Evolutionary conservation across 345 rosid genomes (phyloP).

Genomic region (Hirschfeldia incana): DNA sequence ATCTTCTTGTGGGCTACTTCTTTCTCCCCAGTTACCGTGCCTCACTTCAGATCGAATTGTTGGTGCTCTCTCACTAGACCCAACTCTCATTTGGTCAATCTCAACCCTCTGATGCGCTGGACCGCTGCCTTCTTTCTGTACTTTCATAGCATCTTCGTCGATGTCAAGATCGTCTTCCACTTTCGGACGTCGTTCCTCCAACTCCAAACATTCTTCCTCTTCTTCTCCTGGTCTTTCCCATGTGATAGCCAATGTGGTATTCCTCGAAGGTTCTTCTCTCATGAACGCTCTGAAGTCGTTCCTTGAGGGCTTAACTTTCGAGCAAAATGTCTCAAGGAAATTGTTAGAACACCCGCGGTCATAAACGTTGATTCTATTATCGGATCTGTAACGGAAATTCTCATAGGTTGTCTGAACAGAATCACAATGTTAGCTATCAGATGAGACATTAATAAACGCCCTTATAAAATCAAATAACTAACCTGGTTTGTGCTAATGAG

Average conservation of each 20-base stretch:
- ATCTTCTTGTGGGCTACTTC: conserved; percentile 57
- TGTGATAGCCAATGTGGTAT: conserved; percentile 45
- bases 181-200: conserved; percentile 68
- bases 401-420: conserved; percentile 77
- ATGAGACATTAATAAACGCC: not conserved
- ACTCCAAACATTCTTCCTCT: conserved; percentile 43
- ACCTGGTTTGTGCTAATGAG: conserved; percentile 94
- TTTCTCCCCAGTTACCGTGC: conserved; percentile 55
- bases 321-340: conserved; percentile 77
- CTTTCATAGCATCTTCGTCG: conserved; percentile 79
- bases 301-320: conserved; percentile 68
- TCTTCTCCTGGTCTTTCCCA: conserved; percentile 42
- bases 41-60: conserved; percentile 64
- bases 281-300: conserved; percentile 71
- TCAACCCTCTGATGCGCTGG: conserved; percentile 50
- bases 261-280: conserved; percentile 56
- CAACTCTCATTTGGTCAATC: conserved; percentile 51
- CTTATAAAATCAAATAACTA: conserved; percentile 21
- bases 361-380: conserved; percentile 65
- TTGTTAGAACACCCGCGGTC: conserved; percentile 64
- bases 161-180: conserved; percentile 91
- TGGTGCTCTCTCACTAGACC: conserved; percentile 63
- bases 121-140: conserved; percentile 64
- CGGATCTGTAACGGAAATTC: conserved; percentile 86
- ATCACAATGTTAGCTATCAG: not conserved